Percentiles rank a stretch among this genome's conserved stretches.
phyloP scores from a whole-genome alignment of 2,329 filamentous ascomycete species.

The Botrytis tulipae region DNA sequence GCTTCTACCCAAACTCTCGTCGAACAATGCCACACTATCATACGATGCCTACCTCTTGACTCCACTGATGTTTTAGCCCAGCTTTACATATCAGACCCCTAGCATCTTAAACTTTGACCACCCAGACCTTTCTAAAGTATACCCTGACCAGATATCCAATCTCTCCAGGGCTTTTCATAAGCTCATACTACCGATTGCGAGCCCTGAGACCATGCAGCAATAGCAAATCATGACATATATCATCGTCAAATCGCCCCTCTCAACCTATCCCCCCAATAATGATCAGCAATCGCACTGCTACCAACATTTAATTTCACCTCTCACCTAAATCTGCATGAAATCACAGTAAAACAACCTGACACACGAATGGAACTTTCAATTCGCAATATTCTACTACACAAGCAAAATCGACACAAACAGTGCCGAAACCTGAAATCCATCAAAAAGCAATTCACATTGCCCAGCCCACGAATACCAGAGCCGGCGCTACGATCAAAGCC shows the following conservation, averaged over 20 bases:
- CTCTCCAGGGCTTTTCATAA: too few species aligned
- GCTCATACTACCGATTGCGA: not conserved
- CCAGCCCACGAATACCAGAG: not conserved
- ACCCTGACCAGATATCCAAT: too few species aligned
- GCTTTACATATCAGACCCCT: not conserved
- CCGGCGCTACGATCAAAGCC: not conserved
- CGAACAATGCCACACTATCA: not conserved
- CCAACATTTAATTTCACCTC: not conserved
- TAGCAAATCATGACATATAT: not conserved
- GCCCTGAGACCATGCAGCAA: not conserved
- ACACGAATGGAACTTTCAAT: not conserved
- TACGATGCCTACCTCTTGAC: not conserved
- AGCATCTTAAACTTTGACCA: not conserved
- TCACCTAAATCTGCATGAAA: not conserved
- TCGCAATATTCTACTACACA: not conserved
- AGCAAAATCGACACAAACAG: not conserved
- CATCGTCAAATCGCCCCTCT: not conserved
- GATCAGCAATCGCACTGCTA: not conserved
- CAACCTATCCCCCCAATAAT: not conserved
- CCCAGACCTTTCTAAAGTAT: not conserved
- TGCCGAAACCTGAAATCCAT: not conserved
- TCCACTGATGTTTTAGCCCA: not conserved
- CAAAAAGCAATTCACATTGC: not conserved
- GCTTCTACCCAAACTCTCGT: not conserved
- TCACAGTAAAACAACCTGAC: not conserved